Conservation (phyloP, 2,329 filamentous ascomycete genomes). For the Diaporthe destruens region DNA sequence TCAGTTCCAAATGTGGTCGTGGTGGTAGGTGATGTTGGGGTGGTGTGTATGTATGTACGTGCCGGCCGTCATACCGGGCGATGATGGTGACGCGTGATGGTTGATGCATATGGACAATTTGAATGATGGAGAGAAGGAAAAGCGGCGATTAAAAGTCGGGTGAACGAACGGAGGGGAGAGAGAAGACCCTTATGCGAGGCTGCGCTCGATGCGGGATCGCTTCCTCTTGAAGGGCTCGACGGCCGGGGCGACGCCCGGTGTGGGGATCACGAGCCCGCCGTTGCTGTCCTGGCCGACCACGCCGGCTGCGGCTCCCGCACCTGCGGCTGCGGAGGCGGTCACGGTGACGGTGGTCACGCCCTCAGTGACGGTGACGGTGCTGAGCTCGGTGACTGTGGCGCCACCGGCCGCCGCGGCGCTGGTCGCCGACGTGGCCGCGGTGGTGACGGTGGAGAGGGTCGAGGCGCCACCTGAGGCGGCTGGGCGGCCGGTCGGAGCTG, state of each 20-base stretch:
- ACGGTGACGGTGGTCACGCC: constrained; percentile 38
- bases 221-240: constrained; percentile 38
- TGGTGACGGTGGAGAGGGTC: constrained; percentile 40
- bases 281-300: constrained; percentile 27
- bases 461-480: constrained; percentile 15
- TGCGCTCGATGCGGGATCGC: constrained; percentile 39
- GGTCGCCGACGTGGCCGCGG: constrained; percentile 1
- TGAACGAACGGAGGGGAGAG: background rate
- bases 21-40: background rate
- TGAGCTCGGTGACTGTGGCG: constrained; percentile 33
- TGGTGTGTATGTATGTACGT: background rate
- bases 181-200: background rate
- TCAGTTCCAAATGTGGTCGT: background rate
- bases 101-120: constrained; percentile 29
- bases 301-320: background rate
- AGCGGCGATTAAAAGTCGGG: background rate
- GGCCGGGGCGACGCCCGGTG: constrained; percentile 37
- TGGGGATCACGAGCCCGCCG: constrained; percentile 28
- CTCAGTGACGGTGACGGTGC: constrained; percentile 40
- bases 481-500: constrained; percentile 14
- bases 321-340: constrained; percentile 20
- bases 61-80: background rate
- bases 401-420: constrained; percentile 7
- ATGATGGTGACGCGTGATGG: background rate
- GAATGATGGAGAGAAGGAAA: constrained; percentile 2